These are phyloP conservation scores for Leptodermis oblonga DNA, from an alignment of 257 asterid genomes.

Conservation along the genomic window DNA sequence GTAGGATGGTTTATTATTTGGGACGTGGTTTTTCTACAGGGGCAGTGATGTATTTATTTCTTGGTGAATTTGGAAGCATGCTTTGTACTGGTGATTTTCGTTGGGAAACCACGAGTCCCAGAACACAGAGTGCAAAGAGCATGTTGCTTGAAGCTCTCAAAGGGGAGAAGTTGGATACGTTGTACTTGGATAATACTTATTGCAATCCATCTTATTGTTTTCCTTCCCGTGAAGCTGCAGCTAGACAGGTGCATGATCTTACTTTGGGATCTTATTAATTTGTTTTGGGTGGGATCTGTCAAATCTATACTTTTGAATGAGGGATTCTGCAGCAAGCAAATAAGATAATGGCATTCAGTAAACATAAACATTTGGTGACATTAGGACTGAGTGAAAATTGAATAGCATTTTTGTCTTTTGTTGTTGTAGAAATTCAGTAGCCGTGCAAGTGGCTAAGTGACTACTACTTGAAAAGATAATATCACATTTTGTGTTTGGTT, in stretches of 20 bases:
- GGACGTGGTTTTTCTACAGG: constrained; percentile 30
- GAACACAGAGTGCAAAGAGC: constrained; percentile 41
- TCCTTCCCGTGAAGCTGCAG: constrained; percentile 76
- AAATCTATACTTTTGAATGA: neutral
- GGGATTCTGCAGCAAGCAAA: neutral
- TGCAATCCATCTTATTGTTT: constrained; percentile 66
- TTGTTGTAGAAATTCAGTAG: neutral
- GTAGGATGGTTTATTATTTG: neutral
- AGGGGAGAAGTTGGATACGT: constrained; percentile 43
- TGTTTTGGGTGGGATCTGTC: neutral
- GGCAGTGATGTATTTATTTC: constrained; percentile 83
- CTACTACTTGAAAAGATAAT: neutral
- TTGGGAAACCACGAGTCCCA: constrained; percentile 50
- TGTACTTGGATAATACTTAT: constrained; percentile 72
- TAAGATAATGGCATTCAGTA: neutral
- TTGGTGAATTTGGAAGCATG: constrained; percentile 78
- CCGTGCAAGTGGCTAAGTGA: neutral
- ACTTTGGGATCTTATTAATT: neutral
- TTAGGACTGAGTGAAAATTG: neutral
- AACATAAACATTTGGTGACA: neutral
- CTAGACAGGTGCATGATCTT: constrained; percentile 49
- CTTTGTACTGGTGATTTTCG: constrained; percentile 90
- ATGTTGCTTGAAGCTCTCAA: constrained; percentile 69
- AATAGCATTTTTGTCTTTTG: neutral
- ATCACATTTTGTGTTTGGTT: neutral